These are phyloP conservation scores for Chalciporus chontae DNA, from an alignment of 768 basidiomycete species.

Conservation along the genomic window DNA sequence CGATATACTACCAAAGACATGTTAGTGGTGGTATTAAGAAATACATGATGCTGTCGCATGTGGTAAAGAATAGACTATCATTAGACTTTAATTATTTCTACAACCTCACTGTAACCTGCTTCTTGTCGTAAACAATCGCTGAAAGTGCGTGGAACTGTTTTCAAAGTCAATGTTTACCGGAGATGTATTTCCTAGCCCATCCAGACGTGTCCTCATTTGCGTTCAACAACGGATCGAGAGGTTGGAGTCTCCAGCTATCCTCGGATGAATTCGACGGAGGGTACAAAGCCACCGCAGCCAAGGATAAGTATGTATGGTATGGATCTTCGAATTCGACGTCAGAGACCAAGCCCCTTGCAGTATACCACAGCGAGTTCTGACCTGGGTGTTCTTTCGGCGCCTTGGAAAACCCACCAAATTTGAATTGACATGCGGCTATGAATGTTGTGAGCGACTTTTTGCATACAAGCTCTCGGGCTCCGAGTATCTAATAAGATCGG, in stretches of 20 bases:
- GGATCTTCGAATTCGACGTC: constrained; percentile 56
- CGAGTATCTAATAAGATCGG: constrained; percentile 57
- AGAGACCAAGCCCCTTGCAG: constrained; percentile 1
- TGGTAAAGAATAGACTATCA: no score
- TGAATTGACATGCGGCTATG: constrained; percentile 76
- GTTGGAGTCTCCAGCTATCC: constrained; percentile 52
- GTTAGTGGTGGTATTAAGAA: no score
- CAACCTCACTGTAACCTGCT: no score
- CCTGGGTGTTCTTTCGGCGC: constrained; percentile 78
- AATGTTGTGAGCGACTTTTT: constrained; percentile 54
- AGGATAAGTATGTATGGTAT: constrained; percentile 89
- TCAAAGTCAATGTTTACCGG: constrained; percentile 22
- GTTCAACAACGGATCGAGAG: constrained; percentile 70
- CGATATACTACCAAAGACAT: constrained; percentile 47
- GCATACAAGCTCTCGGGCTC: constrained; percentile 55
- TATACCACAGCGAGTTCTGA: constrained; percentile 27
- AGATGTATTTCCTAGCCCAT: constrained; percentile 66
- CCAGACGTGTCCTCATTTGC: constrained; percentile 57
- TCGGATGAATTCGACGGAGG: constrained; percentile 36
- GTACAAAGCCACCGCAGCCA: constrained; percentile 77
- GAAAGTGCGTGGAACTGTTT: no score
- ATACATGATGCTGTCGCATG: neutral
- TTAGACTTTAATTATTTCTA: no score
- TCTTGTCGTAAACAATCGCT: no score
- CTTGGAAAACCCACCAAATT: constrained; percentile 86